phyloP scores from a whole-genome alignment of 352 stramenopile genomes.

The Pythium apleroticum region DNA sequence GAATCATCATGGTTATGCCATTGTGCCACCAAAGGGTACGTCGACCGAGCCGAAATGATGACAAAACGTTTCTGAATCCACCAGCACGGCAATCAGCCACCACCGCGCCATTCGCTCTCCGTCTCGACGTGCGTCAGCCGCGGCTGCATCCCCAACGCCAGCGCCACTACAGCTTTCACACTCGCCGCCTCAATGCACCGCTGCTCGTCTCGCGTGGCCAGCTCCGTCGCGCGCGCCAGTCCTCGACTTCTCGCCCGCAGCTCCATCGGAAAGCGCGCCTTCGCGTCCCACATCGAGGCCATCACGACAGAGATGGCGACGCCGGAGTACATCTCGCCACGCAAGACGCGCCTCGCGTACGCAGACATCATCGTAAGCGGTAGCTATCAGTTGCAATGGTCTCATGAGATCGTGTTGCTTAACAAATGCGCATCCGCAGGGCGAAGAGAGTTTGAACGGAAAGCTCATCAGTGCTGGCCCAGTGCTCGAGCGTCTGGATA shows the following conservation, averaged over 20 bases:
- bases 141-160: not conserved
- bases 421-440: constrained; percentile 4
- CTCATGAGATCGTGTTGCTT: not conserved
- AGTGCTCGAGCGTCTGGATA: constrained; percentile 42
- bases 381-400: not conserved
- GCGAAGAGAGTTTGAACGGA: constrained; percentile 36
- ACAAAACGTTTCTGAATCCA: constrained; percentile 19
- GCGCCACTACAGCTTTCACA: not conserved
- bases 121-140: not conserved
- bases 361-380: constrained; percentile 39
- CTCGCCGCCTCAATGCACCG: constrained; percentile 14
- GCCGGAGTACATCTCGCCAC: constrained; percentile 20
- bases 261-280: constrained; percentile 11
- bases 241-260: not conserved
- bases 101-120: constrained; percentile 6
- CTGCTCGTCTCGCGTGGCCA: constrained; percentile 14
- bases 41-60: not conserved
- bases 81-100: constrained; percentile 11
- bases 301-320: constrained; percentile 15
- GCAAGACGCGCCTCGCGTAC: constrained; percentile 44
- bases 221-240: constrained; percentile 18
- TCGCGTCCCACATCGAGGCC: constrained; percentile 22
- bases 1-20: not conserved
- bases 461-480: constrained; percentile 32
- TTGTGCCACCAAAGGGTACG: constrained; percentile 21